Percentiles rank a stretch among this genome's conserved stretches.
Conservation (phyloP, 306 rosid genomes). For the Casuarina glauca region DNA sequence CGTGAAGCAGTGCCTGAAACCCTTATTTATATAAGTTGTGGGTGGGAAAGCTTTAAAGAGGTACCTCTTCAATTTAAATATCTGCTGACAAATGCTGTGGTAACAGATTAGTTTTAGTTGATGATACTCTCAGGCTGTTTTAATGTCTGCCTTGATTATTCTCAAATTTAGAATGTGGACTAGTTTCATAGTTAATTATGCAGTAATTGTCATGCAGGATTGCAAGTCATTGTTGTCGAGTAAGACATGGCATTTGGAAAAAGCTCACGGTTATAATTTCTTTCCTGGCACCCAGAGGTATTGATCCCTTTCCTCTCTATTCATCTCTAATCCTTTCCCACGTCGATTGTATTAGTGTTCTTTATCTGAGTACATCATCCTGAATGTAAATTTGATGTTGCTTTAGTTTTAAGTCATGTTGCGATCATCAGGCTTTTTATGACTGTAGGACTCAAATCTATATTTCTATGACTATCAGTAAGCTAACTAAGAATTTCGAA, state of each 20-base stretch:
- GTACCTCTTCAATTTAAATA: constrained; percentile 37
- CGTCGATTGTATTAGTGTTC: neutral
- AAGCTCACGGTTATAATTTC: constrained; percentile 86
- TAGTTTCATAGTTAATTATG: constrained; percentile 18
- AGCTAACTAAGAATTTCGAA: neutral
- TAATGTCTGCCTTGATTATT: constrained; percentile 14
- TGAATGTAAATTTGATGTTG: neutral
- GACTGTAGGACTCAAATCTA: constrained; percentile 14
- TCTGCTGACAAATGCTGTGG: neutral
- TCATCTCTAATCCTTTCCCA: neutral
- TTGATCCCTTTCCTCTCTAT: constrained; percentile 10
- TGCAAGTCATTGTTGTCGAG: constrained; percentile 71
- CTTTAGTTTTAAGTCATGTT: neutral
- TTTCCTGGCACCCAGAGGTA: constrained; percentile 92
- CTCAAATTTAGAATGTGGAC: constrained; percentile 21
- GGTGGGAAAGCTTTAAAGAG: constrained; percentile 99
- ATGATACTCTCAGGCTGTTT: neutral
- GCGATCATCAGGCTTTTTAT: neutral
- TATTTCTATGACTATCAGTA: constrained; percentile 6
- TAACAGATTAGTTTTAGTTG: constrained; percentile 4
- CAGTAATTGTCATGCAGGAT: constrained; percentile 52
- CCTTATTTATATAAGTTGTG: constrained; percentile 94
- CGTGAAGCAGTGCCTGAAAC: constrained; percentile 65
- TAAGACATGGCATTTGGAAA: constrained; percentile 77
- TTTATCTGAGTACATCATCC: neutral